Evolutionary conservation across 768 basidiomycete species (phyloP).

Genomic region (Strobilomyces confusus): DNA sequence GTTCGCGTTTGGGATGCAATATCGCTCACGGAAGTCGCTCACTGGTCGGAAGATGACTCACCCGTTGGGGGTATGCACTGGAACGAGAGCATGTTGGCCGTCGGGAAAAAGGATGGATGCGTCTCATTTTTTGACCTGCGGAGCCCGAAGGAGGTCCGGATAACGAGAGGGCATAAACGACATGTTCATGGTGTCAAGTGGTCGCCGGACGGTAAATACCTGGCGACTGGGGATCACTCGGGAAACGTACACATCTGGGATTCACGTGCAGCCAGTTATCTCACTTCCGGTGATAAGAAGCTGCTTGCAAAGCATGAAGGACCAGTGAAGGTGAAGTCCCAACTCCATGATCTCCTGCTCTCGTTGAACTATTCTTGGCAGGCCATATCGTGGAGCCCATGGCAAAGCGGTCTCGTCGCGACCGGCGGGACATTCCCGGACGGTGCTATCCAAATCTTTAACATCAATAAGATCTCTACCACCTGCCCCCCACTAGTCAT

Average conservation of each 20-base stretch:
- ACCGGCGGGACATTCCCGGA: conserved; percentile 65
- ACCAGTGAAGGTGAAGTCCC: conserved; percentile 38
- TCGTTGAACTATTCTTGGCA: conserved; percentile 21
- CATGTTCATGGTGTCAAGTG: conserved; percentile 40
- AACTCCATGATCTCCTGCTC: neutral
- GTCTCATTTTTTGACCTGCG: conserved; percentile 39
- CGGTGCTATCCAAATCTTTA: conserved; percentile 54
- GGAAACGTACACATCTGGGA: conserved; percentile 46
- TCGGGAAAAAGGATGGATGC: conserved; percentile 37
- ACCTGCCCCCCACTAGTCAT: conserved; percentile 47
- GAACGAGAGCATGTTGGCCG: conserved; percentile 35
- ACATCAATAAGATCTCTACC: conserved; percentile 37
- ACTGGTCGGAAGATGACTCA: conserved; percentile 34
- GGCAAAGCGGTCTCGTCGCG: conserved; percentile 64
- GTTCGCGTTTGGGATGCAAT: conserved; percentile 55
- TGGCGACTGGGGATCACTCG: conserved; percentile 39
- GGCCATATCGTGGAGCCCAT: conserved; percentile 75
- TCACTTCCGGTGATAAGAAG: conserved; percentile 31
- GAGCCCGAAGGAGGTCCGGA: conserved; percentile 23
- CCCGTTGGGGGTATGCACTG: conserved; percentile 41
- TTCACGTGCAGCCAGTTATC: conserved; percentile 30
- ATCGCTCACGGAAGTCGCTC: conserved; percentile 22
- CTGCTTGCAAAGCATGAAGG: conserved; percentile 42
- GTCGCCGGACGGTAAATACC: conserved; percentile 37
- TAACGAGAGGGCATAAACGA: conserved; percentile 31